A percentile compares a stretch with the other conserved stretches of the same genome.
These are phyloP conservation scores for Fraxinus platypoda DNA, from an alignment of 305 asterid genomes.

Conservation along the genomic window DNA sequence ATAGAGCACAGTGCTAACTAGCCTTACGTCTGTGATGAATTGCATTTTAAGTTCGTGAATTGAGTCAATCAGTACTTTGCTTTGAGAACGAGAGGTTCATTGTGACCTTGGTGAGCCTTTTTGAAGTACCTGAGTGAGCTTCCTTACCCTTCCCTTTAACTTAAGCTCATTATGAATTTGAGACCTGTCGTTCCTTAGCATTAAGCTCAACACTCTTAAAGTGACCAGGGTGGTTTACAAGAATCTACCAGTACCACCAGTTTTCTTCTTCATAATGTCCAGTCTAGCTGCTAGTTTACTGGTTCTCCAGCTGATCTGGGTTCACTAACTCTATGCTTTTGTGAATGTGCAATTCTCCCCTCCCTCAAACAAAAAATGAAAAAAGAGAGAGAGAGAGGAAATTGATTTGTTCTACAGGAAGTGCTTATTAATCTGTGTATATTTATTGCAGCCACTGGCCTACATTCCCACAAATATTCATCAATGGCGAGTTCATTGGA, in stretches of 20 bases:
- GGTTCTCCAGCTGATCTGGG: background rate
- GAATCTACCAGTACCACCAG: background rate
- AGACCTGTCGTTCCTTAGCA: background rate
- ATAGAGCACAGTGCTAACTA: background rate
- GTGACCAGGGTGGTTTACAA: background rate
- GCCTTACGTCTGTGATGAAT: background rate
- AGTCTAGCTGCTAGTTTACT: background rate
- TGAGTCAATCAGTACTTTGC: background rate
- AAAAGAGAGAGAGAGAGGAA: background rate
- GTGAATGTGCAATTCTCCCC: background rate
- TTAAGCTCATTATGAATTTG: background rate
- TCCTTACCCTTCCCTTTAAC: background rate
- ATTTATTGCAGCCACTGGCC: slow-evolving; percentile 87
- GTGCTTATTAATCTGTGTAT: slow-evolving; percentile 11
- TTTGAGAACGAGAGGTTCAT: background rate
- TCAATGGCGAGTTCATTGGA: slow-evolving; percentile 89
- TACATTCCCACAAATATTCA: slow-evolving; percentile 94
- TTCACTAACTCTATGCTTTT: background rate
- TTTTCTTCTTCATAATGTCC: background rate
- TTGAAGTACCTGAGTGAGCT: background rate
- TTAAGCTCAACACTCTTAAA: background rate
- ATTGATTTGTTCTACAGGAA: background rate
- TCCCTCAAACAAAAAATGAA: background rate
- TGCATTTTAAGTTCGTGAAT: background rate
- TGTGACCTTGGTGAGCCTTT: background rate